phyloP scores from a whole-genome alignment of 2,329 filamentous ascomycete genomes.

The Sporothrix protearum region DNA sequence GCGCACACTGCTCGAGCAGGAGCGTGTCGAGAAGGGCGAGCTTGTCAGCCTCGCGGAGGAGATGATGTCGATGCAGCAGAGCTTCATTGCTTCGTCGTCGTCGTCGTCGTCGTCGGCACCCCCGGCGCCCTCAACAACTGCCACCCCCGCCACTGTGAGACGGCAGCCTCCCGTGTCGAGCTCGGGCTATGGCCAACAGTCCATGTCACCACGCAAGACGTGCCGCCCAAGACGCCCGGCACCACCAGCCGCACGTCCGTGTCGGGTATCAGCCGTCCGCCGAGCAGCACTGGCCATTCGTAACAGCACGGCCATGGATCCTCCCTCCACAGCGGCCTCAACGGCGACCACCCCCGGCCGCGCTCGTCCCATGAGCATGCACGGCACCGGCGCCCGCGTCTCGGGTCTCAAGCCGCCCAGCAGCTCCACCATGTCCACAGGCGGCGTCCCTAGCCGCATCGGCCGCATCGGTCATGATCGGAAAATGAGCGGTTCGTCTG shows the following conservation, averaged over 20 bases:
- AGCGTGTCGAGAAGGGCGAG: slow-evolving; percentile 80
- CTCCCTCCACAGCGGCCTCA: slow-evolving; percentile 23
- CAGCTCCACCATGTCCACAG: slow-evolving; percentile 34
- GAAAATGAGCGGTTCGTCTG: slow-evolving; percentile 40
- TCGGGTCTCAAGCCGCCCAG: slow-evolving; percentile 62
- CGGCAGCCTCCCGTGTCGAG: background rate
- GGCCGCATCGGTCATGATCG: slow-evolving; percentile 46
- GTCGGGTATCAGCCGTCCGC: slow-evolving; percentile 27
- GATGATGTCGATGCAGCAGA: slow-evolving; percentile 67
- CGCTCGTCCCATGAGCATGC: slow-evolving; percentile 27
- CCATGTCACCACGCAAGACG: slow-evolving; percentile 22
- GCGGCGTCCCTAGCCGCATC: slow-evolving; percentile 47
- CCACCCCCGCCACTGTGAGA: background rate
- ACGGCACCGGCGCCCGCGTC: slow-evolving; percentile 23
- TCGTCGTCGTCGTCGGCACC: slow-evolving; percentile 7
- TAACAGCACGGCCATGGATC: slow-evolving; percentile 28
- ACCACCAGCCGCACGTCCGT: slow-evolving; percentile 26
- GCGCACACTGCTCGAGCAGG: slow-evolving; percentile 63
- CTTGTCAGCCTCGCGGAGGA: slow-evolving; percentile 78
- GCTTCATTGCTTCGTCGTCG: slow-evolving; percentile 34
- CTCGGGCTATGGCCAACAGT: slow-evolving; percentile 8
- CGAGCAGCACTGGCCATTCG: slow-evolving; percentile 25
- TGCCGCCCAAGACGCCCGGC: slow-evolving; percentile 18
- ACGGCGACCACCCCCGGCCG: slow-evolving; percentile 30
- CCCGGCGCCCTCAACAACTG: background rate